These are phyloP conservation scores for Yamadazyma insecticola DNA, from an alignment of 805 yeast species.

Conservation along the genomic window DNA sequence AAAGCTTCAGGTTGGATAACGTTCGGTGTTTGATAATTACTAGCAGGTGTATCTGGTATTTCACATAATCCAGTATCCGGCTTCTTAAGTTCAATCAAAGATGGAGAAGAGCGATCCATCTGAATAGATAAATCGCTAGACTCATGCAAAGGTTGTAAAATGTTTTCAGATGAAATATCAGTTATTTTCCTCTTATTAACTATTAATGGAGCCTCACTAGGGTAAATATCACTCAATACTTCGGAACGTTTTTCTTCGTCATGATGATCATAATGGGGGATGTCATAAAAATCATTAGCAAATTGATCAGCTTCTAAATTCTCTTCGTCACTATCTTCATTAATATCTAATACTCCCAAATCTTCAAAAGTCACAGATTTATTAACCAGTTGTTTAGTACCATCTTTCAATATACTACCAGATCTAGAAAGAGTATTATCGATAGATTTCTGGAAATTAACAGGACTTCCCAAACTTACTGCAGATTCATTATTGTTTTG, in stretches of 20 bases:
- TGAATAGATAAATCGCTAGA: no score
- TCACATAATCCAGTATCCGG: no score
- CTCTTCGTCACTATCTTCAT: slow-evolving; percentile 7
- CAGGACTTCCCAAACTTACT: slow-evolving; percentile 11
- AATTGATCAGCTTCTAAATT: slow-evolving; percentile 14
- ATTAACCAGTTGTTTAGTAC: slow-evolving; percentile 12
- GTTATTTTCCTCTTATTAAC: slow-evolving; percentile 23
- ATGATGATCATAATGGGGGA: slow-evolving; percentile 11
- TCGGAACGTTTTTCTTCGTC: slow-evolving; percentile 37
- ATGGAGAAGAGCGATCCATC: no score
- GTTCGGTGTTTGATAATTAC: slow-evolving; percentile 10
- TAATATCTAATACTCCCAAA: slow-evolving; percentile 20
- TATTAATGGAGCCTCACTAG: slow-evolving; percentile 30
- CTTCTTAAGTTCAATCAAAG: no score
- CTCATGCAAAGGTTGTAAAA: no score
- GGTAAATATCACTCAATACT: slow-evolving; percentile 31
- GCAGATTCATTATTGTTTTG: slow-evolving; percentile 4
- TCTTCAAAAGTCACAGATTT: slow-evolving; percentile 40
- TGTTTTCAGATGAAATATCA: no score
- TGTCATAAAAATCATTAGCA: slow-evolving; percentile 11
- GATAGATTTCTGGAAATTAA: slow-evolving; percentile 12
- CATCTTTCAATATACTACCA: slow-evolving; percentile 12
- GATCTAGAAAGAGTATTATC: slow-evolving; percentile 12
- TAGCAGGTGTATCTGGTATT: slow-evolving; percentile 10
- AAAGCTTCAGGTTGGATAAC: slow-evolving; percentile 3